These are phyloP conservation scores for Saraca asoca DNA, from an alignment of 331 rosid species.

Conservation along the genomic window DNA sequence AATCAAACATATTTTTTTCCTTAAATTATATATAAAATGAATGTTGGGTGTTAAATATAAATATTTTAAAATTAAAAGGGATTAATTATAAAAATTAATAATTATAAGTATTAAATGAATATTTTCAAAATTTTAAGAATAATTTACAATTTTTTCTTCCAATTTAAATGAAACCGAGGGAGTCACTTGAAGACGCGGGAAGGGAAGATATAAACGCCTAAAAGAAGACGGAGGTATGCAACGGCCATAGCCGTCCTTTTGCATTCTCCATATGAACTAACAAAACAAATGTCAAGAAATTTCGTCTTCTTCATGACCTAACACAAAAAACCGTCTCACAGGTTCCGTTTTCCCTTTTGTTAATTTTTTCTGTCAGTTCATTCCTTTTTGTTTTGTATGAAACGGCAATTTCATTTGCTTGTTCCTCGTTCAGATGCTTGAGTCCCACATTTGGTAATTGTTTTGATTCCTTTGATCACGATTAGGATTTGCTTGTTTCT, in stretches of 20 bases:
- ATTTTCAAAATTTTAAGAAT: no score
- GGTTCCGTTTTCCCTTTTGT: slow-evolving; percentile 28
- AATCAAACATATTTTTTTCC: no score
- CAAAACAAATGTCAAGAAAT: slow-evolving; percentile 26
- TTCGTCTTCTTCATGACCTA: background rate
- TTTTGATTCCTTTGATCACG: background rate
- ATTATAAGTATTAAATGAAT: no score
- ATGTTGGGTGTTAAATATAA: no score
- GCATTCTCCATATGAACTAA: slow-evolving; percentile 28
- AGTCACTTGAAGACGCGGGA: slow-evolving; percentile 39
- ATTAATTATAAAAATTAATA: no score
- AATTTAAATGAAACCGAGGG: no score
- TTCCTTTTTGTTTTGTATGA: background rate
- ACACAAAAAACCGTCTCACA: slow-evolving; percentile 34
- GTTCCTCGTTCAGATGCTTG: no score
- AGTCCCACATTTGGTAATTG: no score
- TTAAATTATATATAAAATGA: no score
- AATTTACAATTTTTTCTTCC: no score
- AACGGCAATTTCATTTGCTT: background rate
- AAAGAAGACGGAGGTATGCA: slow-evolving; percentile 44
- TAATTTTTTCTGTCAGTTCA: slow-evolving; percentile 19
- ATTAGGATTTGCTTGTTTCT: slow-evolving; percentile 3
- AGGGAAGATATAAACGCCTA: no score
- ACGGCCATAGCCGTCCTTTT: slow-evolving; percentile 36
- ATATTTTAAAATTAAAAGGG: no score